Conservation (phyloP, 169 alveolate genomes). For the Eimeria falciformis region DNA sequence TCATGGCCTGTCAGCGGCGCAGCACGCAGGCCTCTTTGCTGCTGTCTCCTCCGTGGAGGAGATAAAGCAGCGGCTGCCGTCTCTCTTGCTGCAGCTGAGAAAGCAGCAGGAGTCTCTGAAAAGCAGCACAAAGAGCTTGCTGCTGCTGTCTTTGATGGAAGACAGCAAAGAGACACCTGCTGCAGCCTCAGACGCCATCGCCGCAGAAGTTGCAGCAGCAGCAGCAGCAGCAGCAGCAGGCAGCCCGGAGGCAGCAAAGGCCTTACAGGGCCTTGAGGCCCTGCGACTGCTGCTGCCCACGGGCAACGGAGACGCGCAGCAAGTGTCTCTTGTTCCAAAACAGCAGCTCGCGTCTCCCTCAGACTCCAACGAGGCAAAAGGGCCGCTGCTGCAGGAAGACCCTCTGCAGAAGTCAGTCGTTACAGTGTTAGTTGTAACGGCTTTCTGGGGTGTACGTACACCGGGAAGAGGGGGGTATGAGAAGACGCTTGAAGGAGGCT, state of each 20-base stretch:
- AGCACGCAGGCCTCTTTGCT: conserved; percentile 33
- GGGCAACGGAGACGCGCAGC: conserved; percentile 53
- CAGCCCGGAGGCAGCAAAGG: conserved; percentile 40
- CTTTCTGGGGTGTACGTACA: neutral
- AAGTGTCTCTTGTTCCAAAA: conserved; percentile 15
- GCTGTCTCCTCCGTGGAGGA: conserved; percentile 9
- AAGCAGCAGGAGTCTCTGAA: conserved; percentile 29
- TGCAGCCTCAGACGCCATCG: neutral
- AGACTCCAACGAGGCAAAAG: neutral
- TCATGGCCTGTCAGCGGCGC: conserved; percentile 3
- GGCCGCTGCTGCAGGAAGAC: conserved; percentile 30
- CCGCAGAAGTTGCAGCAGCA: conserved; percentile 29
- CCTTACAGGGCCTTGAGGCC: conserved; percentile 23
- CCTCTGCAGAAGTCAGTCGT: conserved; percentile 32
- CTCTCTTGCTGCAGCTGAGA: conserved; percentile 43
- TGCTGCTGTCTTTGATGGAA: conserved; percentile 10
- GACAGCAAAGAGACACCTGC: neutral
- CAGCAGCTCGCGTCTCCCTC: neutral
- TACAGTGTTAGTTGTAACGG: too few species aligned
- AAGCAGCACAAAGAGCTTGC: neutral
- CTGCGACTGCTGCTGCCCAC: conserved; percentile 54
- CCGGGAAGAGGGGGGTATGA: neutral
- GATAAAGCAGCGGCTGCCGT: conserved; percentile 11
- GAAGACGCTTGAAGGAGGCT: neutral
- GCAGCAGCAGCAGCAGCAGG: conserved; percentile 20